phyloP scores from a whole-genome alignment of 139 green algal genomes.

The Limnomonas spitsbergensis region DNA sequence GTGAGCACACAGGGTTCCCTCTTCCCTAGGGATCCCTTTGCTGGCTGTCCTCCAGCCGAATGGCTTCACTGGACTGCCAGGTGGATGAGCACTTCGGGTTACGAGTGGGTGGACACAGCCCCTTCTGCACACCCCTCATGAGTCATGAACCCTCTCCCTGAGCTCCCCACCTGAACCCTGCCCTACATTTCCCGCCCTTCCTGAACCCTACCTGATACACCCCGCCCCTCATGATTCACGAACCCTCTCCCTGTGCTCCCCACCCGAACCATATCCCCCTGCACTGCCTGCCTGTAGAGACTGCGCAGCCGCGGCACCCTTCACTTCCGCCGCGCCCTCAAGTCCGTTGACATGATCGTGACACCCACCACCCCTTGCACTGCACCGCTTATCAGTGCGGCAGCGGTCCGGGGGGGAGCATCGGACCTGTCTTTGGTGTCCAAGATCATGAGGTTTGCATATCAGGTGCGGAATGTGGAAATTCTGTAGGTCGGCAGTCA shows the following conservation, averaged over 20 bases:
- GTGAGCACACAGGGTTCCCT: no score
- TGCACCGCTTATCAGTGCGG: slow-evolving; percentile 48
- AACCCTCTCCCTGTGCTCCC: neutral
- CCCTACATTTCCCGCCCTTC: no score
- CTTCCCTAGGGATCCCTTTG: no score
- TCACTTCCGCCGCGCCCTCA: slow-evolving; percentile 50
- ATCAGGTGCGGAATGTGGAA: no score
- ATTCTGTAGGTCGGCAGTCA: no score
- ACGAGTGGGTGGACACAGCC: no score
- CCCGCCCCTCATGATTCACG: neutral
- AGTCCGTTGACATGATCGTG: slow-evolving; percentile 53
- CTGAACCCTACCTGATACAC: neutral
- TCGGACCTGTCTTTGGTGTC: slow-evolving; percentile 18
- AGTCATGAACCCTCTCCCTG: no score
- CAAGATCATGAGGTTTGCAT: slow-evolving; percentile 15
- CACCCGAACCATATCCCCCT: neutral
- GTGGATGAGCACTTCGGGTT: no score
- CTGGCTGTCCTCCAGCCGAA: no score
- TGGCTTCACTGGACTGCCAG: no score
- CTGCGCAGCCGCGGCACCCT: slow-evolving; percentile 47
- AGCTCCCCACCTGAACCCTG: no score
- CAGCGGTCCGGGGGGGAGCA: slow-evolving; percentile 30
- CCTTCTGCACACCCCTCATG: no score
- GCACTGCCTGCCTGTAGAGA: slow-evolving; percentile 33
- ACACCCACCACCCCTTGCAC: slow-evolving; percentile 56